phyloP scores from a whole-genome alignment of 2,329 filamentous ascomycete species.

The Aspergillus tubingensis region DNA sequence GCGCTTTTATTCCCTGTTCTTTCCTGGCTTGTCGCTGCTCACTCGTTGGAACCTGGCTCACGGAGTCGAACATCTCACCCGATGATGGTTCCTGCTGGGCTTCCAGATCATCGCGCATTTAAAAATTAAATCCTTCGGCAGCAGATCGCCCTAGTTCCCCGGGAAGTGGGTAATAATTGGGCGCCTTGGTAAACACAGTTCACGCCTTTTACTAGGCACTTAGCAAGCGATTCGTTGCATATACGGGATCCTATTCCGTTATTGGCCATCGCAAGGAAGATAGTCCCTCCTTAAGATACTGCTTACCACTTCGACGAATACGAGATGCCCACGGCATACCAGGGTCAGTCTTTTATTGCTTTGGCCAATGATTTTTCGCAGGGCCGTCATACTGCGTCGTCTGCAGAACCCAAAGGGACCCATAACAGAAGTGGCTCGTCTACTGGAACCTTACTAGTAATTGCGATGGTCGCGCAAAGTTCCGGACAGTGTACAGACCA shows the following conservation, averaged over 20 bases:
- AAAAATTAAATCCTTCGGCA: background rate
- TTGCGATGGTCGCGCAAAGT: background rate
- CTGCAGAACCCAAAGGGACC: background rate
- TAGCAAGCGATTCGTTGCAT: background rate
- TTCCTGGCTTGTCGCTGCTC: background rate
- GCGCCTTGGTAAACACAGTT: background rate
- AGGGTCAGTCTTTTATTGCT: background rate
- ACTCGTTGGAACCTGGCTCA: background rate
- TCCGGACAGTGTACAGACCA: background rate
- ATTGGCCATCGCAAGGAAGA: slow-evolving; percentile 1
- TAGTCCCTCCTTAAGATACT: background rate
- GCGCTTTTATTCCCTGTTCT: background rate
- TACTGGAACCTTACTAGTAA: slow-evolving; percentile 1
- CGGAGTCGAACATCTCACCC: background rate
- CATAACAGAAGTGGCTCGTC: background rate
- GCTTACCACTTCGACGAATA: background rate
- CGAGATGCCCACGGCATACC: background rate
- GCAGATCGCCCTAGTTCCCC: slow-evolving; percentile 3
- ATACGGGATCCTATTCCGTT: background rate
- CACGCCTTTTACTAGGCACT: background rate
- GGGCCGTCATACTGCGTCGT: background rate
- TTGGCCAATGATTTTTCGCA: background rate
- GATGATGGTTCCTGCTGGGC: background rate
- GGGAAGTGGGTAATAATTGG: slow-evolving; percentile 1
- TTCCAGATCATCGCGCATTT: background rate